A percentile compares a stretch with the other conserved stretches of the same genome.
phyloP scores from a whole-genome alignment of 345 rosid genomes.

The Cardiospermum halicacabum region DNA sequence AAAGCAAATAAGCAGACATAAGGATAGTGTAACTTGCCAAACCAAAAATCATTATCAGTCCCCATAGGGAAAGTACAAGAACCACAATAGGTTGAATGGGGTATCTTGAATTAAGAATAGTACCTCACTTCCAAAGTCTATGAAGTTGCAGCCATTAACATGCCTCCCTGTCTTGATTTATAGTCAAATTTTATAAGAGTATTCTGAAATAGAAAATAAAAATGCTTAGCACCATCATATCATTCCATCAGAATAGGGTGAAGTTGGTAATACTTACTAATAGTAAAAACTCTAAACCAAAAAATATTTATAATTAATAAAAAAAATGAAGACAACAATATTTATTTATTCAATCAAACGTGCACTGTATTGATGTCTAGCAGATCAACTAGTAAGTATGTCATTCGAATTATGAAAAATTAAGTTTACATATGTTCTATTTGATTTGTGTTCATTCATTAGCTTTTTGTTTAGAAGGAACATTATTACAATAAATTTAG shows the following conservation, averaged over 20 bases:
- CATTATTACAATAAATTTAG: no score
- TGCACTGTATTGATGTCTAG: no score
- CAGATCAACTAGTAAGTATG: no score
- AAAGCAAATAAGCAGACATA: conserved; percentile 19
- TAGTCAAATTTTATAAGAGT: neutral
- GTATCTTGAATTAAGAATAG: neutral
- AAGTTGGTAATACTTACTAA: neutral
- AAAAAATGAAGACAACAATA: no score
- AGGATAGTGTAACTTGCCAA: conserved; percentile 12
- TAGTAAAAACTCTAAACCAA: neutral
- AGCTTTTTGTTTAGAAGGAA: no score
- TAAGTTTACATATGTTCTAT: no score
- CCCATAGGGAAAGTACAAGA: conserved; percentile 11
- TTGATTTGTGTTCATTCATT: no score
- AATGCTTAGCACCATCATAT: neutral
- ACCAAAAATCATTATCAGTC: conserved; percentile 10
- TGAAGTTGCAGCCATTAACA: conserved; percentile 20
- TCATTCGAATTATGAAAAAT: no score
- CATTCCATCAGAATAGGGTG: neutral
- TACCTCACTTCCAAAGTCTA: conserved; percentile 18
- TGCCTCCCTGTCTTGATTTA: conserved; percentile 16
- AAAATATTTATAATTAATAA: neutral
- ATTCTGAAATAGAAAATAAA: conserved; percentile 14
- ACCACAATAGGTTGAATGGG: neutral
- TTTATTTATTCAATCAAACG: no score